A percentile compares a stretch with the other conserved stretches of the same genome.
These are phyloP conservation scores for Aegilops bicornis DNA, from an alignment of 176 grass and related monocot species.

Conservation along the genomic window DNA sequence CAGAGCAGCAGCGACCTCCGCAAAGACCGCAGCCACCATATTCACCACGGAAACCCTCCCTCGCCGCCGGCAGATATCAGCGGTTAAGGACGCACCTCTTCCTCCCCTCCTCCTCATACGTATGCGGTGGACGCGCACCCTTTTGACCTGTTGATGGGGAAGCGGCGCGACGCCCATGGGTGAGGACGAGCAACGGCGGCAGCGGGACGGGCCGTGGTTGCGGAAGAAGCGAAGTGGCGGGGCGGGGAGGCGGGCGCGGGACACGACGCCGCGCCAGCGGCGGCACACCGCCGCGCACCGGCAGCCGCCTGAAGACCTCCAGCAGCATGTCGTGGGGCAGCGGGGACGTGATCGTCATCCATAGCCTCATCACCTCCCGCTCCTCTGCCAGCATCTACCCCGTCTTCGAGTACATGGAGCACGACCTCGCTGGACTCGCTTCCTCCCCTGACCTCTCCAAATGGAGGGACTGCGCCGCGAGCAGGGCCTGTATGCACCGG, in stretches of 20 bases:
- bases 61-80: no score
- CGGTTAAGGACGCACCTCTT: rapidly evolving
- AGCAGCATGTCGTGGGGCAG: no score
- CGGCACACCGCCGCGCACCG: slow-evolving; percentile 38
- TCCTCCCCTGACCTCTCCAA: slow-evolving; percentile 35
- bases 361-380: slow-evolving; percentile 42
- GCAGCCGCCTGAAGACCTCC: no score
- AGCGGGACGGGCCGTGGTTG: slow-evolving; percentile 20
- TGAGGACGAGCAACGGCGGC: slow-evolving; percentile 12
- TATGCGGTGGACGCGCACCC: no score
- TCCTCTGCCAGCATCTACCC: slow-evolving; percentile 59
- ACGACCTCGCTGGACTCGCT: slow-evolving; percentile 70
- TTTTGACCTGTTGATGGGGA: no score
- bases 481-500: no score
- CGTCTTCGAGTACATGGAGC: slow-evolving; percentile 87
- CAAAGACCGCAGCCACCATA: rapidly evolving
- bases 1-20: no score
- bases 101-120: no score
- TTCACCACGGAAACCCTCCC: no score
- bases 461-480: no score
- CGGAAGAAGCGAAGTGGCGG: slow-evolving; percentile 30
- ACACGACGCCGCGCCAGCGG: slow-evolving; percentile 11
- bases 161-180: no score
- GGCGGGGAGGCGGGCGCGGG: slow-evolving; percentile 24
- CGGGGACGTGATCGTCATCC: slow-evolving; percentile 34